These are phyloP conservation scores for Xylaria acuta DNA, from an alignment of 495 filamentous ascomycete genomes.

Conservation along the genomic window DNA sequence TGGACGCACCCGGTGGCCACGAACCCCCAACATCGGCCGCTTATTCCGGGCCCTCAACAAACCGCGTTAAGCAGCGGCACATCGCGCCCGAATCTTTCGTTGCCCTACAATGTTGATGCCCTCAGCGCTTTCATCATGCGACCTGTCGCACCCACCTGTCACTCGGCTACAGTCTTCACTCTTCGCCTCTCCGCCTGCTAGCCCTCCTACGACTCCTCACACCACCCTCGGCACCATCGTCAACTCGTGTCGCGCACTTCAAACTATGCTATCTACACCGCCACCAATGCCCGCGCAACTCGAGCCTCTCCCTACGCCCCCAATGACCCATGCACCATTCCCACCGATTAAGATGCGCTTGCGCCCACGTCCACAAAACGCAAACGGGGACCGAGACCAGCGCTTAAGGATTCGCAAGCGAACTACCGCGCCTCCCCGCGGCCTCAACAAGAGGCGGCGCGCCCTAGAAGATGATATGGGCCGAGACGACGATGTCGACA, in stretches of 20 bases:
- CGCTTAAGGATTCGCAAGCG: conserved; percentile 61
- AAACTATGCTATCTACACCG: conserved; percentile 62
- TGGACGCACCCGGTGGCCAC: conserved; percentile 1
- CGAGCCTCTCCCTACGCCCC: conserved; percentile 54
- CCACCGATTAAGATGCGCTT: conserved; percentile 55
- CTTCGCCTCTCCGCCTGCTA: conserved; percentile 67
- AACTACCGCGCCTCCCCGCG: conserved; percentile 54
- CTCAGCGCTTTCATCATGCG: conserved; percentile 70
- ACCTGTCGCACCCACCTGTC: conserved; percentile 59
- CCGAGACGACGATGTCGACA: conserved; percentile 51
- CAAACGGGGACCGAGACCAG: conserved; percentile 36
- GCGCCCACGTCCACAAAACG: conserved; percentile 49
- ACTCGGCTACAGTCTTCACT: conserved; percentile 62
- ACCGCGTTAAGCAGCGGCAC: background rate
- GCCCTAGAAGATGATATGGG: conserved; percentile 59
- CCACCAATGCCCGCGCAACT: conserved; percentile 52
- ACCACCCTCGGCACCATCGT: conserved; percentile 64
- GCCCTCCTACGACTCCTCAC: conserved; percentile 64
- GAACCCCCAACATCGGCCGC: background rate
- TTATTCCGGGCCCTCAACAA: conserved; percentile 11
- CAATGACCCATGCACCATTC: conserved; percentile 55
- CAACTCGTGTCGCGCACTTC: conserved; percentile 73
- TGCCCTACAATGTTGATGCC: conserved; percentile 67
- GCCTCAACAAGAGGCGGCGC: conserved; percentile 69
- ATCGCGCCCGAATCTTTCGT: background rate